phyloP scores from a whole-genome alignment of 345 rosid genomes.

The Zanthoxylum bungeanum region DNA sequence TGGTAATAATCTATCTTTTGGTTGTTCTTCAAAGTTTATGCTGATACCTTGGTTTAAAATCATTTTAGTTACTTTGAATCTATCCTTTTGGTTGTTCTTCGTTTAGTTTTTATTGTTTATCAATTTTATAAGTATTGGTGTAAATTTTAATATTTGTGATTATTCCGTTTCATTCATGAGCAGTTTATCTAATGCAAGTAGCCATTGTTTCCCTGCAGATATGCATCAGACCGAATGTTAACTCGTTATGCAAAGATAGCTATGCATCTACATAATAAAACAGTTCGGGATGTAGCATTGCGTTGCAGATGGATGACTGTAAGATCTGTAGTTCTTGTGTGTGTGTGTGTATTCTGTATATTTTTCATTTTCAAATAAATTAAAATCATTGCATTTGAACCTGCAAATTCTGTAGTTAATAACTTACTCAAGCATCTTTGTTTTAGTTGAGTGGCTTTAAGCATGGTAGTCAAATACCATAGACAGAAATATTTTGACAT shows the following conservation, averaged over 20 bases:
- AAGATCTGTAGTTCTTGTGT: conserved; percentile 15
- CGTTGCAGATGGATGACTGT: conserved; percentile 77
- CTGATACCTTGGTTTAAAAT: not conserved
- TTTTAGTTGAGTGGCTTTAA: not conserved
- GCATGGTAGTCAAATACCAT: not conserved
- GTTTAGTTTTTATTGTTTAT: not conserved
- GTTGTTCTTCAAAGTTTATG: too few species aligned
- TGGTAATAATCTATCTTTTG: too few species aligned
- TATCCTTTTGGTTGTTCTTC: not conserved
- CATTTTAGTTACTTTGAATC: not conserved
- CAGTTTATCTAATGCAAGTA: conserved; percentile 2
- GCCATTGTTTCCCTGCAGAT: conserved; percentile 35
- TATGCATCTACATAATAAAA: conserved; percentile 43
- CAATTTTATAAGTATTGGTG: not conserved
- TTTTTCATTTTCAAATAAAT: not conserved
- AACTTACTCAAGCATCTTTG: not conserved
- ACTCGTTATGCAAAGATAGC: conserved; percentile 67
- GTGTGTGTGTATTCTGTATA: conserved; percentile 1
- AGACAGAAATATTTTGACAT: not conserved
- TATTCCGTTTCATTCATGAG: not conserved
- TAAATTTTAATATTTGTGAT: not conserved
- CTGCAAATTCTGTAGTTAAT: not conserved
- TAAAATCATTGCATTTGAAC: not conserved
- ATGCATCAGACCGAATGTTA: conserved; percentile 33
- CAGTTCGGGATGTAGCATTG: conserved; percentile 72